These are phyloP conservation scores for Pichia terricola DNA, from an alignment of 1,139 yeast species.

Conservation along the genomic window DNA sequence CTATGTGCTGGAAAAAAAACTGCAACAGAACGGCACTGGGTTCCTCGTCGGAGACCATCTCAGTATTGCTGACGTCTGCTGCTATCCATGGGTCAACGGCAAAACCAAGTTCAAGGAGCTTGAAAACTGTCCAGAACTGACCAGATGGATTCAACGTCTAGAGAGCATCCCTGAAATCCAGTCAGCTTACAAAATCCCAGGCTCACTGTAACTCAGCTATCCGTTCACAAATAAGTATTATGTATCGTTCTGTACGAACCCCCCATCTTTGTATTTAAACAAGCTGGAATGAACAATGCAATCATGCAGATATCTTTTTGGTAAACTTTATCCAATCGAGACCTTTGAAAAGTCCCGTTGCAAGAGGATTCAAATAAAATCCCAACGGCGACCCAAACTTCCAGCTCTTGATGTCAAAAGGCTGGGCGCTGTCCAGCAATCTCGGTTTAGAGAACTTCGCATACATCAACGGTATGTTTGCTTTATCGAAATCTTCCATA, in stretches of 20 bases:
- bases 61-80: conserved; percentile 44
- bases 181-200: conserved; percentile 26
- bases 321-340: conserved; percentile 24
- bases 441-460: conserved; percentile 31
- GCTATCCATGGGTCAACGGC: conserved; percentile 31
- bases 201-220: too few relatives aligned
- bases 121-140: conserved; percentile 15
- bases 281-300: too few relatives aligned
- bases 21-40: conserved; percentile 36
- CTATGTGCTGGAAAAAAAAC: conserved; percentile 41
- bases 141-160: conserved; percentile 37
- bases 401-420: conserved; percentile 35
- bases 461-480: conserved; percentile 45
- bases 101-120: conserved; percentile 25
- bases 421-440: conserved; percentile 16
- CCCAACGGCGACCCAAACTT: conserved; percentile 28
- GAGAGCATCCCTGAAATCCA: conserved; percentile 30
- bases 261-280: too few relatives aligned
- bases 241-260: not conserved
- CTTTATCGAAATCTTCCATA: conserved; percentile 39
- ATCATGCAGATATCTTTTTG: not conserved
- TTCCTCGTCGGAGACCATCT: conserved; percentile 49
- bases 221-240: not conserved
- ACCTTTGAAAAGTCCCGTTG: conserved; percentile 34
- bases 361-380: conserved; percentile 37